Evolutionary conservation across 306 rosid species (phyloP).

Genomic region (Inga leiocalycina): DNA sequence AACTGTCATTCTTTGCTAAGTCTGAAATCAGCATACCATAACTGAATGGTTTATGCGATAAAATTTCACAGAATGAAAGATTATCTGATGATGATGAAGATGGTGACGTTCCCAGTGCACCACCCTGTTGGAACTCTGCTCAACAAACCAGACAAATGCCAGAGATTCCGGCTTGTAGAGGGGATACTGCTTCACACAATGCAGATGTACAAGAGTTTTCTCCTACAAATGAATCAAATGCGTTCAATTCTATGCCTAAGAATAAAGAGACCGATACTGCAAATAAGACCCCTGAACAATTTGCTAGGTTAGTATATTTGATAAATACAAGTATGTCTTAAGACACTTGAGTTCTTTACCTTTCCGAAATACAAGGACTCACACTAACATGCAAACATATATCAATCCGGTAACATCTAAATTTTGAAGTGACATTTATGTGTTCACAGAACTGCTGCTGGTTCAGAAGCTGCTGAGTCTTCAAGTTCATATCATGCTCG

Average conservation of each 20-base stretch:
- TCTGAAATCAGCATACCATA: slow-evolving; percentile 32
- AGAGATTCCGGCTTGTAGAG: slow-evolving; percentile 46
- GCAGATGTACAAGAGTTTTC: slow-evolving; percentile 37
- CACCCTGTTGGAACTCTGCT: slow-evolving; percentile 65
- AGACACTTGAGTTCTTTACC: slow-evolving; percentile 5
- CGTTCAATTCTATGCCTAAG: slow-evolving; percentile 33
- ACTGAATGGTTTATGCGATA: slow-evolving; percentile 46
- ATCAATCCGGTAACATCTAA: slow-evolving; percentile 7
- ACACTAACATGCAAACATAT: not conserved
- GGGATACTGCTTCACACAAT: slow-evolving; percentile 31
- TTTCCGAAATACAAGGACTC: not conserved
- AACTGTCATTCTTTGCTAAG: not conserved
- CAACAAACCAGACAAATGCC: slow-evolving; percentile 62
- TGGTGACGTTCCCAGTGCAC: slow-evolving; percentile 77
- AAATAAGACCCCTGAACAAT: slow-evolving; percentile 50
- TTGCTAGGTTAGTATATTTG: slow-evolving; percentile 59
- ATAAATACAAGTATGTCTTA: slow-evolving; percentile 2
- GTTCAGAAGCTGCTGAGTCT: slow-evolving; percentile 65
- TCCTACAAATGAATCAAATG: not conserved
- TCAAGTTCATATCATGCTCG: slow-evolving; percentile 67
- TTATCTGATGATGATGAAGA: slow-evolving; percentile 72
- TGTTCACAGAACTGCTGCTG: slow-evolving; percentile 58
- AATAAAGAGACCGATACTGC: slow-evolving; percentile 42
- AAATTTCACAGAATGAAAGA: slow-evolving; percentile 49
- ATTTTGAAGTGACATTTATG: slow-evolving; percentile 22